Evolutionary conservation across 2,329 filamentous ascomycete genomes (phyloP).

Genomic region (Eurotiales sp.): DNA sequence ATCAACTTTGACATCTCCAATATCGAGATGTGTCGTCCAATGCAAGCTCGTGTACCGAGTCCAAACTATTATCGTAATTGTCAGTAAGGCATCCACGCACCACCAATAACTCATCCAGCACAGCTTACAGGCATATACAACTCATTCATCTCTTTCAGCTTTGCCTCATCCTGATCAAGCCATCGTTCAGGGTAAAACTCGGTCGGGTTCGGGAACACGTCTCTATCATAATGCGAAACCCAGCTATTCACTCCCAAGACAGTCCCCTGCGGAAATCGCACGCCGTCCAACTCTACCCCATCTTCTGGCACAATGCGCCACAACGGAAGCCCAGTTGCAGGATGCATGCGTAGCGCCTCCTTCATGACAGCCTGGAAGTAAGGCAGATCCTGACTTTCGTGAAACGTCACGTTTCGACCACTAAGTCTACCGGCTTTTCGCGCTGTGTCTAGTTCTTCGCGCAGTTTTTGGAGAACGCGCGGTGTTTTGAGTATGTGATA

Average conservation of each 20-base stretch:
- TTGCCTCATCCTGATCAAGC: slow-evolving; percentile 22
- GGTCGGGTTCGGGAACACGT: slow-evolving; percentile 24
- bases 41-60: slow-evolving; percentile 21
- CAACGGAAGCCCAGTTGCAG: slow-evolving; percentile 15
- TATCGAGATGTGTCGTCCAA: slow-evolving; percentile 25
- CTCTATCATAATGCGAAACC: slow-evolving; percentile 14
- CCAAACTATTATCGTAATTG: slow-evolving; percentile 19
- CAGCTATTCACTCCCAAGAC: slow-evolving; percentile 34
- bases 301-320: slow-evolving; percentile 17
- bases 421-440: slow-evolving; percentile 11
- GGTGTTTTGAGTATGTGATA: slow-evolving; percentile 28
- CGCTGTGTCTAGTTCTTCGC: slow-evolving; percentile 24
- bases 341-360: slow-evolving; percentile 17
- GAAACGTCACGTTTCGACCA: slow-evolving; percentile 14
- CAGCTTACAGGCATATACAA: slow-evolving; percentile 9
- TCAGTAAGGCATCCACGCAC: too few species aligned
- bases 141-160: slow-evolving; percentile 17
- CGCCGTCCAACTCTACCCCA: slow-evolving; percentile 5
- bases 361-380: slow-evolving; percentile 16
- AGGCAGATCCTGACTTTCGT: slow-evolving; percentile 11
- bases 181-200: slow-evolving; percentile 28
- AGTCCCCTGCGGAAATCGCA: slow-evolving; percentile 31
- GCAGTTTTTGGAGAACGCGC: slow-evolving; percentile 4
- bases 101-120: not conserved
- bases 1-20: slow-evolving; percentile 26